phyloP scores from a whole-genome alignment of 2,329 filamentous ascomycete genomes.

The Daldinia sp. region DNA sequence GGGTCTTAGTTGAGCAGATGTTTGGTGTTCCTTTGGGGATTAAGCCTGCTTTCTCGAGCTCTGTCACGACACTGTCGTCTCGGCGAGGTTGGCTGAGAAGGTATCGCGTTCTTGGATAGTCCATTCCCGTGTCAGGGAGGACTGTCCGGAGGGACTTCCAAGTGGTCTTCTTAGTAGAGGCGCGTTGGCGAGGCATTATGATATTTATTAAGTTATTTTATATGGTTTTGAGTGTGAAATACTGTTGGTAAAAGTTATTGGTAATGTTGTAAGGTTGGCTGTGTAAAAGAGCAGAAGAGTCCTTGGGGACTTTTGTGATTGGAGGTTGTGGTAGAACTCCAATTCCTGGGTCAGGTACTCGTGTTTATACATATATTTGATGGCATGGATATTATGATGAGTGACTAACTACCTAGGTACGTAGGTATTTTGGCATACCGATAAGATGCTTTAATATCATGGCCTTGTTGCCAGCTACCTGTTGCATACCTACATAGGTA shows the following conservation, averaged over 20 bases:
- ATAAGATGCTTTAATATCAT: neutral
- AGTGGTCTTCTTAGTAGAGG: too few species aligned
- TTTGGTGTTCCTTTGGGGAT: neutral
- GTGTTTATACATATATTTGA: neutral
- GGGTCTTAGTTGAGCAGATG: neutral
- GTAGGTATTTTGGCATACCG: neutral
- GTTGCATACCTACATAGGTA: neutral
- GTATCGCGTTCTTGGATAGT: neutral
- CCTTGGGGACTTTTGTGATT: neutral
- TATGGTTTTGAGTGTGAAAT: too few species aligned
- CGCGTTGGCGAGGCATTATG: too few species aligned
- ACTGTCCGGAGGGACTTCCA: neutral
- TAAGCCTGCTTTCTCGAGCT: neutral
- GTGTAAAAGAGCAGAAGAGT: too few species aligned
- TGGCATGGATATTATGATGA: neutral
- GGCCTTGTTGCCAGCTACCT: neutral
- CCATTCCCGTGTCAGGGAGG: neutral
- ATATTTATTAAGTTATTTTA: too few species aligned
- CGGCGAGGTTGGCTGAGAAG: neutral
- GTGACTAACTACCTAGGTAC: neutral
- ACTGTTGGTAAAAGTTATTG: too few species aligned
- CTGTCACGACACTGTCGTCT: neutral
- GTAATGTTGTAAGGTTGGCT: too few species aligned
- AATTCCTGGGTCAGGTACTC: neutral
- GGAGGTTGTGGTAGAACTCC: neutral